Conservation (phyloP, 495 filamentous ascomycete genomes). For the Letharia lupina region DNA sequence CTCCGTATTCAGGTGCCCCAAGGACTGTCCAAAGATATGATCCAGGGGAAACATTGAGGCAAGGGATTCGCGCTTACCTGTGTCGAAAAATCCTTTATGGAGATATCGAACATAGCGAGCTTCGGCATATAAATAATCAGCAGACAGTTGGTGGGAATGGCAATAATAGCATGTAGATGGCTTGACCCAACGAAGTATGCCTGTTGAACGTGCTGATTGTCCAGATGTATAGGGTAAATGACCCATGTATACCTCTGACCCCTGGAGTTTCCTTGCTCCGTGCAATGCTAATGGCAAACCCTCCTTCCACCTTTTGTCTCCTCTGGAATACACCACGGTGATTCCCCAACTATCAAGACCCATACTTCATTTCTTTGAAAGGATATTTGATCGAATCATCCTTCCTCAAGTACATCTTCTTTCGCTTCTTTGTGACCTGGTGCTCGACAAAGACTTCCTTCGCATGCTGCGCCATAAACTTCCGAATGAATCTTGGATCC, state of each 20-base stretch:
- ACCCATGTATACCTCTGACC: background rate
- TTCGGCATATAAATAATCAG: background rate
- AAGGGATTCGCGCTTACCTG: background rate
- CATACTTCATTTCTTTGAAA: constrained; percentile 57
- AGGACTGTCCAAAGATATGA: background rate
- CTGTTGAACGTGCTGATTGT: background rate
- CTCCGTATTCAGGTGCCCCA: background rate
- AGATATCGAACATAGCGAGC: background rate
- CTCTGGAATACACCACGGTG: background rate
- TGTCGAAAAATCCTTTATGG: background rate
- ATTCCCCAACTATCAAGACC: constrained; percentile 3
- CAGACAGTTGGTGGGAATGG: background rate
- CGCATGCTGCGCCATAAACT: constrained; percentile 56
- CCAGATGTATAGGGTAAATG: background rate
- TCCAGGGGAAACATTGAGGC: background rate
- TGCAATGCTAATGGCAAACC: constrained; percentile 10
- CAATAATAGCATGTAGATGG: background rate
- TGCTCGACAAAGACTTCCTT: constrained; percentile 79
- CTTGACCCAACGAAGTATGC: background rate
- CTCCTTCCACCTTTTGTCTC: background rate
- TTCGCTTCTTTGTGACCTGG: constrained; percentile 73
- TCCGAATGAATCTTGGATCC: constrained; percentile 86
- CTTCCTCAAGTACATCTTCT: constrained; percentile 81
- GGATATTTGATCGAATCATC: constrained; percentile 72
- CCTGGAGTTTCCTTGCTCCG: background rate